Conservation (phyloP, 2,329 filamentous ascomycete genomes). For the Herpotrichia juniperi region DNA sequence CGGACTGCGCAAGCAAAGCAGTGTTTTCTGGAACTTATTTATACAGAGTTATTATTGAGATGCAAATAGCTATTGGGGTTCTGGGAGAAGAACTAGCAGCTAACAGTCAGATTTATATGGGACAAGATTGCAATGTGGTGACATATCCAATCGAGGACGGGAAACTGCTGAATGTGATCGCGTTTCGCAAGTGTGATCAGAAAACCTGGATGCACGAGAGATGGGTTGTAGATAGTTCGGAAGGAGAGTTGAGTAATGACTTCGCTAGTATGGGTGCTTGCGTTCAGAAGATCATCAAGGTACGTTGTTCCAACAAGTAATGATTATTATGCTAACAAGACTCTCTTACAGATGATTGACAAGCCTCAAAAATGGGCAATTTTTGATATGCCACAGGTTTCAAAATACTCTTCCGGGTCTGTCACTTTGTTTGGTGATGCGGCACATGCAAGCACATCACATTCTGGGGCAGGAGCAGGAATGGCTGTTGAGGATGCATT, state of each 20-base stretch:
- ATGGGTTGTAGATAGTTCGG: no score
- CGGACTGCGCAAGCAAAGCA: conserved; percentile 12
- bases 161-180: conserved; percentile 18
- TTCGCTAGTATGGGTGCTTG: conserved; percentile 14
- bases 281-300: conserved; percentile 10
- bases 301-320: no score
- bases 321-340: no score
- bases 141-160: conserved; percentile 20
- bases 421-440: conserved; percentile 24
- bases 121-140: conserved; percentile 16
- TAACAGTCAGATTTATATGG: conserved; percentile 23
- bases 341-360: no score
- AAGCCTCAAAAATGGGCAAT: conserved; percentile 19
- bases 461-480: conserved; percentile 25
- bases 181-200: no score
- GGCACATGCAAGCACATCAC: conserved; percentile 22
- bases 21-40: conserved; percentile 22
- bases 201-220: no score
- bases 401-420: conserved; percentile 14
- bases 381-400: conserved; percentile 20
- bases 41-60: conserved; percentile 26
- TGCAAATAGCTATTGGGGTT: conserved; percentile 43
- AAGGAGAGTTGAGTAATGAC: no score
- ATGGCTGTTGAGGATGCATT: conserved; percentile 26
- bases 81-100: conserved; percentile 29